Evolutionary conservation across 2,329 filamentous ascomycete genomes (phyloP).

Genomic region (Cylindrodendrum hubeiense): DNA sequence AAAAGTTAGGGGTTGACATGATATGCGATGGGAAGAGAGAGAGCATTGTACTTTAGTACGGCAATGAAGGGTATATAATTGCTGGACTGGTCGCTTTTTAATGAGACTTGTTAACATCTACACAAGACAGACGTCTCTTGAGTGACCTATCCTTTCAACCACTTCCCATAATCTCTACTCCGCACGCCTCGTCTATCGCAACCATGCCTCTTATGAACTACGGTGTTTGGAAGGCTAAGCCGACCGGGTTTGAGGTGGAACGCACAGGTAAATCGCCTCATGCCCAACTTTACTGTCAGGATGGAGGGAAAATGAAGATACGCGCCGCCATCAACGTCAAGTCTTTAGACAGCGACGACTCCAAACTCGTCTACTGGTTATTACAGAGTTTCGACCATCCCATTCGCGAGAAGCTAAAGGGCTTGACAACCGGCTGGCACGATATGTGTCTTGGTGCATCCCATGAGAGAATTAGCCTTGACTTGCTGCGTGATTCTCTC

Average conservation of each 20-base stretch:
- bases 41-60: no score
- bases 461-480: slow-evolving; percentile 4
- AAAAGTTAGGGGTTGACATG: background rate
- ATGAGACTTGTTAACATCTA: background rate
- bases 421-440: slow-evolving; percentile 6
- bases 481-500: slow-evolving; percentile 11
- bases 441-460: background rate
- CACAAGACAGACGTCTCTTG: background rate
- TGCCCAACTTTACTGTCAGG: slow-evolving; percentile 6
- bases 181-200: background rate
- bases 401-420: background rate
- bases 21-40: background rate
- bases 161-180: background rate
- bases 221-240: slow-evolving; percentile 26
- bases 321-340: slow-evolving; percentile 27
- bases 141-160: background rate
- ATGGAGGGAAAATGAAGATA: background rate
- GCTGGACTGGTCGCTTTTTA: background rate
- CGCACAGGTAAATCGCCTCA: slow-evolving; percentile 14
- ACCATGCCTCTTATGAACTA: slow-evolving; percentile 25
- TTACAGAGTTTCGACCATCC: slow-evolving; percentile 2
- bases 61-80: background rate
- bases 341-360: slow-evolving; percentile 9
- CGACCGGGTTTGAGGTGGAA: slow-evolving; percentile 1
- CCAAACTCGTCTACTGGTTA: slow-evolving; percentile 21